phyloP scores from a whole-genome alignment of 306 rosid genomes.

The Urtica urens region DNA sequence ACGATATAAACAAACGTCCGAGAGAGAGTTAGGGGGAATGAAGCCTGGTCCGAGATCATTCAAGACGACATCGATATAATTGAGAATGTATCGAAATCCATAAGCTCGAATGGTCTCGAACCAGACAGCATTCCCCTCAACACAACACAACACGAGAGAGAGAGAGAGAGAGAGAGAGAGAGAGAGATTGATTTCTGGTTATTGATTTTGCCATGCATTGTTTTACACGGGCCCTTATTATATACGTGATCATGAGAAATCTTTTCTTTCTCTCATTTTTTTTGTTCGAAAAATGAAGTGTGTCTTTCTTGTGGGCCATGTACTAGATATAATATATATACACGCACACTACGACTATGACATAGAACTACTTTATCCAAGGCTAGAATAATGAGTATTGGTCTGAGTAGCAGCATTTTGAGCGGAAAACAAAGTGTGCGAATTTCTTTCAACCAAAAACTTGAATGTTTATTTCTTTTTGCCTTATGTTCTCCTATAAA shows the following conservation, averaged over 20 bases:
- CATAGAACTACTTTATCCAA: slow-evolving; percentile 35
- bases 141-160: slow-evolving; percentile 10
- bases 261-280: too few species aligned
- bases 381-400: too few species aligned
- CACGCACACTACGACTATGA: background rate
- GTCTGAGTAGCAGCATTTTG: too few species aligned
- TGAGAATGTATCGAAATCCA: background rate
- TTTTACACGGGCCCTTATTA: slow-evolving; percentile 54
- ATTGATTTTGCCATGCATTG: slow-evolving; percentile 63
- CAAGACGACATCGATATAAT: background rate
- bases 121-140: slow-evolving; percentile 95
- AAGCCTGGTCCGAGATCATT: slow-evolving; percentile 99
- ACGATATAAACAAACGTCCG: too few species aligned
- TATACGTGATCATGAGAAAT: slow-evolving; percentile 47
- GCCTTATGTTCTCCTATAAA: too few species aligned
- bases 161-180: slow-evolving; percentile 6
- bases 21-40: slow-evolving; percentile 75
- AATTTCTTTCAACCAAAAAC: too few species aligned
- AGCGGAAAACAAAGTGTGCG: too few species aligned
- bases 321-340: background rate
- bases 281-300: slow-evolving; percentile 15
- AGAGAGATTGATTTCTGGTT: slow-evolving; percentile 19
- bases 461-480: too few species aligned
- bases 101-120: slow-evolving; percentile 51
- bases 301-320: slow-evolving; percentile 24